Evolutionary conservation across 1,284 basidiomycete genomes (phyloP), one percentile per base, ranked within the genome.

Genomic region (Puccinia novopanici): DNA sequence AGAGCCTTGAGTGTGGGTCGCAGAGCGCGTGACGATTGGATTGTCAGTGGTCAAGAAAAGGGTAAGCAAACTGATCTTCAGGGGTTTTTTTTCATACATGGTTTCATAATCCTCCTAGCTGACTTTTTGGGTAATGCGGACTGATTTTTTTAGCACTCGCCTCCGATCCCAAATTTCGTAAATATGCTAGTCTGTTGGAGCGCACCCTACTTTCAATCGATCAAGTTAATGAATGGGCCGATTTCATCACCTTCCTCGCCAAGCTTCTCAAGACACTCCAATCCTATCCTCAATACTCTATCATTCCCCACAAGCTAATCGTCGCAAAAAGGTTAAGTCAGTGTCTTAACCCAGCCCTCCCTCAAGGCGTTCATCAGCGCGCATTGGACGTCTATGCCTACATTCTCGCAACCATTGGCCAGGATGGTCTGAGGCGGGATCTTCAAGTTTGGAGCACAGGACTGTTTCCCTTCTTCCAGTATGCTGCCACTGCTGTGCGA

Each of bases 191-290:
- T 75, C 91, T 93, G 83, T 92, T 99, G 75, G 97, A 99, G 85
- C 92, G 92, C 86, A 93, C 93, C 82, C 88, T 99, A 40, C 92
- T 91, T 82, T 92, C 93, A 0, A 99, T 99, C 84, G 95, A 98
- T 85, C 93, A 91, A 85, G 94, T 98, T 82, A 93, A 96, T 82
- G 97, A 99, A 88, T 99, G 97, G 97, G 96, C 97, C 81, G 97
- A 99, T 88, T 99, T 96, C 86, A 98, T 98, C 85, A 92, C 96
- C 61, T 99, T 99, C 87, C 87, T 99, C 84, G 95, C 95, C 84
- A 92, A 95, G 82, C 87, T 99, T 81, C 90, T 98, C 83, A 99
- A 98, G 93, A 93, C 95, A 0, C 90, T 99, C 57, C 95, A 99
- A 88, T 90, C 92, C 0, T 91, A 93, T 85, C 90, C 93, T 87